Evolutionary conservation across 306 rosid genomes (phyloP).

Genomic region (Calophaca sinica): DNA sequence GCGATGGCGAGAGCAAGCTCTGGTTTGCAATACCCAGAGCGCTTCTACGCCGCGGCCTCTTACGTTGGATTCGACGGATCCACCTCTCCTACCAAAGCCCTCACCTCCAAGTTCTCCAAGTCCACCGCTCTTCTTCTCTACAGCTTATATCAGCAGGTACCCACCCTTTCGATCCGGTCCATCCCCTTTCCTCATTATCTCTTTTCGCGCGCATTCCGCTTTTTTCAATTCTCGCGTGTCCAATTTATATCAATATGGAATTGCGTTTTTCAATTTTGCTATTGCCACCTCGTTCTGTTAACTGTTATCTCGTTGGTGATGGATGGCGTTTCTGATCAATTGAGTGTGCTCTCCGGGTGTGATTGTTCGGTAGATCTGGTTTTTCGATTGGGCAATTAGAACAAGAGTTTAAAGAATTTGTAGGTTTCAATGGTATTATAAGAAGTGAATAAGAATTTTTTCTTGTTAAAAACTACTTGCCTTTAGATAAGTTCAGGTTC

Average conservation of each 20-base stretch:
- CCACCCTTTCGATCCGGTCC: background rate
- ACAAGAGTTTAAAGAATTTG: background rate
- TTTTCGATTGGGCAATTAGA: background rate
- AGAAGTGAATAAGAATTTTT: background rate
- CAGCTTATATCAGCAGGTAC: conserved; percentile 84
- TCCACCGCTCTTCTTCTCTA: conserved; percentile 85
- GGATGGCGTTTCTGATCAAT: too few species aligned
- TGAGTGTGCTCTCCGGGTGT: conserved; percentile 2
- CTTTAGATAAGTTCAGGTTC: background rate
- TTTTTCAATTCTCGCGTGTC: background rate
- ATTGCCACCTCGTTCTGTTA: background rate
- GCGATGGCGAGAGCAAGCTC: conserved; percentile 87
- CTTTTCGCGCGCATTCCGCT: background rate
- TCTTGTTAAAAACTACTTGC: background rate
- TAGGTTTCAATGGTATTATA: background rate
- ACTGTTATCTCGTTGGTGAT: background rate
- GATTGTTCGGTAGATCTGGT: conserved; percentile 57
- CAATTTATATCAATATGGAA: background rate
- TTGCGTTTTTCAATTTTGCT: background rate
- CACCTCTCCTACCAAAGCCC: conserved; percentile 71
- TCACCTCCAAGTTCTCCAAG: conserved; percentile 77
- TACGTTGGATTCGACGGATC: conserved; percentile 92
- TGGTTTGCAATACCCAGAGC: conserved; percentile 91
- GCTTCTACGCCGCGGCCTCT: conserved; percentile 90
- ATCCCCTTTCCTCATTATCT: background rate